Conservation (phyloP, 129 eudicot genomes). For the Dittrichia graveolens region DNA sequence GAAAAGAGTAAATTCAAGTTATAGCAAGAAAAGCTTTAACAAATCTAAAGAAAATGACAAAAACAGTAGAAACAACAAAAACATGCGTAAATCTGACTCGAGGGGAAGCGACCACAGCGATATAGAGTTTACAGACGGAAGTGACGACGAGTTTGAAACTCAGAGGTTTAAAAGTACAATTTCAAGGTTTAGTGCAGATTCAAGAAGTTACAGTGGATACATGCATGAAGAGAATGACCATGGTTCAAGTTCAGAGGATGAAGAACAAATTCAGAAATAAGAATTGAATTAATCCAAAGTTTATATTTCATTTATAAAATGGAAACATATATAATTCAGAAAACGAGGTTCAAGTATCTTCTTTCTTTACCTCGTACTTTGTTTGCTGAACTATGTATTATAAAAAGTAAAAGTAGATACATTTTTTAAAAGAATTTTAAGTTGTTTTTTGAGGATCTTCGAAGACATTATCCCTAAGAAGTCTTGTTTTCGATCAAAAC, state of each 20-base stretch:
- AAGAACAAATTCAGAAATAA: slow-evolving; percentile 15
- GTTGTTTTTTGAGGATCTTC: not conserved
- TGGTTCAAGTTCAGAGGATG: slow-evolving; percentile 30
- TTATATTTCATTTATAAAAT: slow-evolving; percentile 11
- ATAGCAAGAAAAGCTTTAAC: slow-evolving; percentile 29
- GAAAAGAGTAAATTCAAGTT: slow-evolving; percentile 27
- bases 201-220: slow-evolving; percentile 33
- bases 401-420: slow-evolving; percentile 16
- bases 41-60: slow-evolving; percentile 23
- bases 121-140: slow-evolving; percentile 37
- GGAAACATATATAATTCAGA: not conserved
- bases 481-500: too few species aligned
- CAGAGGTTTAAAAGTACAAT: slow-evolving; percentile 36
- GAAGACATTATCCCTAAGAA: too few species aligned
- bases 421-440: not conserved
- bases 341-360: not conserved
- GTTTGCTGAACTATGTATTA: slow-evolving; percentile 13
- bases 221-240: slow-evolving; percentile 33
- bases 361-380: slow-evolving; percentile 17
- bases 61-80: slow-evolving; percentile 21
- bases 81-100: slow-evolving; percentile 34
- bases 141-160: slow-evolving; percentile 34
- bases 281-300: not conserved
- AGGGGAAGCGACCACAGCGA: slow-evolving; percentile 33
- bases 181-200: slow-evolving; percentile 35